Evolutionary conservation across 768 basidiomycete species (phyloP), one percentile per base, ranked within the genome.

Genomic region (Psilocybe subaeruginosa): DNA sequence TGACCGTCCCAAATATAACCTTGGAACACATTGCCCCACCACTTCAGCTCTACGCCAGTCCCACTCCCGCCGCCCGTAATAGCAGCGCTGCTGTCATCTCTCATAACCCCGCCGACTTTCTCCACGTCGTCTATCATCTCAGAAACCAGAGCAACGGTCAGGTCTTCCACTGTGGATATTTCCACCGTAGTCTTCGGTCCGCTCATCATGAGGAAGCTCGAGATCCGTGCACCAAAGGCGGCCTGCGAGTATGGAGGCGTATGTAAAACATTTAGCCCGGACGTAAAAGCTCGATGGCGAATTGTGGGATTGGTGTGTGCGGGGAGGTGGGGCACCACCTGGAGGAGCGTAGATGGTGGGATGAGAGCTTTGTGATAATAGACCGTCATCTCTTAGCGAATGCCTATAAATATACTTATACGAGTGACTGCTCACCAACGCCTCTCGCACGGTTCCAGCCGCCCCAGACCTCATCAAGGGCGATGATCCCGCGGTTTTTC

Each of bases 401-500:
- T 57, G n/a, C 57, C 56, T 55, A 31, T 43, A 33, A 57, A 57
- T 59, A 57, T 53, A 47, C 48, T 51, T 23, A 8, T 50, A 48
- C 23, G 61, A 43, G 3, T 19, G 8, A 27, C 71, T 27, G 68
- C 89, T 72, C 72, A 93, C 95, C 90, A 56, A 97, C 90, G 52
- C 95, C 95, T 65, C 95, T 78, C 5, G 93, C 95, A 60, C 95
- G 87, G 70, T 96, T 97, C 95, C 95, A 97, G 1, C 91, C 87
- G 29, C 93, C 93, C 95, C 95, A 98, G 0, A 91, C 91, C 74
- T 97, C 95, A 70, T 98, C 95, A 29, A 97, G 75, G 0, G 90
- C 92, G 41, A 97, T 83, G 35, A 97, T 84, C 1, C 93, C 94
- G 30, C 93, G 84, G 2, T 82, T 80, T 58, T 82, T 81, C 92